These are phyloP conservation scores for Fusarium sp. DNA, from an alignment of 2,329 filamentous ascomycete species.

Conservation along the genomic window DNA sequence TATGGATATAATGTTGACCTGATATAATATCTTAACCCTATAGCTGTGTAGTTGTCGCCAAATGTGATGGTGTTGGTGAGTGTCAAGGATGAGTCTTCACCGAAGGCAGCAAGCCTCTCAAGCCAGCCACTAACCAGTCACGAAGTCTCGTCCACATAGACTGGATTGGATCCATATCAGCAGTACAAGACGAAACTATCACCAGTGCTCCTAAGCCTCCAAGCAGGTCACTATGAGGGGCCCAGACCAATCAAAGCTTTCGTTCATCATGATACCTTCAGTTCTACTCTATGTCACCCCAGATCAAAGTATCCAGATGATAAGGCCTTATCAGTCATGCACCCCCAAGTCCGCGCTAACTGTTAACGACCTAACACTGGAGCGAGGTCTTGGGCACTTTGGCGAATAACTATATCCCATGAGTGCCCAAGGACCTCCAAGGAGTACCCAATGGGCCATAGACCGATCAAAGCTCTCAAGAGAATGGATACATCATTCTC, in stretches of 20 bases:
- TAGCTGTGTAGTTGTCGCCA: not conserved
- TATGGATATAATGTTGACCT: not conserved
- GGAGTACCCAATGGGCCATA: not conserved
- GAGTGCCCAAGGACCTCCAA: not conserved
- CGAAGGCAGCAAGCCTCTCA: not conserved
- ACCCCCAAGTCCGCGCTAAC: not conserved
- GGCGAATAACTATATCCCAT: not conserved
- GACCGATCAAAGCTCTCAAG: not conserved
- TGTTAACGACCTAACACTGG: not conserved
- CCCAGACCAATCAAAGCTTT: not conserved
- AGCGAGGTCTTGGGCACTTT: not conserved
- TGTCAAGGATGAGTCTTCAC: not conserved
- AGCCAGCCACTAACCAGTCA: not conserved
- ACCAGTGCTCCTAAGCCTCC: no score
- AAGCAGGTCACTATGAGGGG: not conserved
- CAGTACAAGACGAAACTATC: not conserved
- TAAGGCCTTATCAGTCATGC: not conserved
- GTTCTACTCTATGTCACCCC: not conserved
- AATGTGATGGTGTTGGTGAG: not conserved
- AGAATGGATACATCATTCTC: not conserved
- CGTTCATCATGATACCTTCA: not conserved
- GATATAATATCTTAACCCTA: not conserved
- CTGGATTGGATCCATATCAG: not conserved
- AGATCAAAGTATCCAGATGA: not conserved
- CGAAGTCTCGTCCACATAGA: not conserved